Evolutionary conservation across 2,329 filamentous ascomycete species (phyloP).

Genomic region (Phyllosticta ampelicida): DNA sequence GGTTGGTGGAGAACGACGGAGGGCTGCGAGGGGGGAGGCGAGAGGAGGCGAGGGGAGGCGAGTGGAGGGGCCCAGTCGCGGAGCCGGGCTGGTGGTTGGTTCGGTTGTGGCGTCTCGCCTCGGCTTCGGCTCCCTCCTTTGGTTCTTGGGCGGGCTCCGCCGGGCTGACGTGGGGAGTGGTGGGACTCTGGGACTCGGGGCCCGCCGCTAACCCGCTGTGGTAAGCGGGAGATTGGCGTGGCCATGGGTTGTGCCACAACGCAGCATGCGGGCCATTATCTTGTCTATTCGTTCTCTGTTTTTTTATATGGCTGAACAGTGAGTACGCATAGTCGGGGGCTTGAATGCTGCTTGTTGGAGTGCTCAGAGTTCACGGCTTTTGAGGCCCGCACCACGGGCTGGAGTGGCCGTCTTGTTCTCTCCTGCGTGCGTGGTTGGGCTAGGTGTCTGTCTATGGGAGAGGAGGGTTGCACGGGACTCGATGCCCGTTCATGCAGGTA

Average conservation of each 20-base stretch:
- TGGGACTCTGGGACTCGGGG: too few relatives aligned
- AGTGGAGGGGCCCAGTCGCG: too few relatives aligned
- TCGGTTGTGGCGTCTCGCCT: not conserved
- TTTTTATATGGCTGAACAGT: too few relatives aligned
- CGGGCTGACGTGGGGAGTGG: too few relatives aligned
- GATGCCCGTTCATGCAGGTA: too few relatives aligned
- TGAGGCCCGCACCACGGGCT: too few relatives aligned
- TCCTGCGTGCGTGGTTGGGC: not conserved
- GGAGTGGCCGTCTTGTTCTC: not conserved
- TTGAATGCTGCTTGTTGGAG: slow-evolving; percentile 5
- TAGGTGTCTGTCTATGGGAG: not conserved
- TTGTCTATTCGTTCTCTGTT: too few relatives aligned
- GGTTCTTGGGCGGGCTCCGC: too few relatives aligned
- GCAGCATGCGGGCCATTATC: slow-evolving; percentile 3
- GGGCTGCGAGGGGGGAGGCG: not conserved
- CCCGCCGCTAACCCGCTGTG: too few relatives aligned
- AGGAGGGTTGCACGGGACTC: too few relatives aligned
- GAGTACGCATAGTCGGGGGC: too few relatives aligned
- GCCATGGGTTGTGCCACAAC: not conserved
- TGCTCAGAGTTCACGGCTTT: not conserved
- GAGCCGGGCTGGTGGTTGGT: not conserved
- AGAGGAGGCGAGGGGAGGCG: not conserved
- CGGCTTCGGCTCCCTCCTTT: not conserved
- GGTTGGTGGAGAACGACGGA: not conserved
- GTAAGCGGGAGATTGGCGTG: not conserved